Base-by-base conservation (phyloP, 108 stramenopile species). In the Discostella pseudostelligera region DNA sequence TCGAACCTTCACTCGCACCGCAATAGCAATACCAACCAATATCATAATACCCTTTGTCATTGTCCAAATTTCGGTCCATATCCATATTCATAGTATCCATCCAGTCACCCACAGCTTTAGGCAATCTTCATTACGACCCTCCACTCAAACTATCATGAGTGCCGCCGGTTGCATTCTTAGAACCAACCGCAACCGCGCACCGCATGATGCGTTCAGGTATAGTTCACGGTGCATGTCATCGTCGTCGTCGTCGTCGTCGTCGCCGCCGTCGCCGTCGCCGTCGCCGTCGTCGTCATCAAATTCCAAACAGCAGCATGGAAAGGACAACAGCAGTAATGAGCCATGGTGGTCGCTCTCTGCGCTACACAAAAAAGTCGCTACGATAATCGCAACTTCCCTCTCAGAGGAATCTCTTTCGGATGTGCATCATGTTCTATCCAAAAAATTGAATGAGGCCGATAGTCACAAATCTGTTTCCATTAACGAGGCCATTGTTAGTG, bases 271-370 rank as follows among this genome's bases (percentile, higher is more conserved):
- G 20, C 32, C 56, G 14, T 62, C 46, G 22, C 50, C 62, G 19
- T 65, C 64, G 51, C n/a, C 48, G 37, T 7, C 51, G 42, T 40
- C 36, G 8, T 37, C 47, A 14, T 20, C 39, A 13, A 4, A 32
- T 32, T 32, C 32, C 4, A 32, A 32, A 8, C 42, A 43, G 42
- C 42, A 43, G 42, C 12, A 12, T n/a, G 14, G 7, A 0, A 8
- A 39, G 11, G 37, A 58, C 36, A 19, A 53, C 20, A 43, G 2
- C 42, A 43, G 10, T 11, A 43, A 11, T n/a, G 64, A 65, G 16
- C 65, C 65, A n/a, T 67, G 65, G 65, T 67, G 65, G 65, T 45
- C 56, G 12, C 55, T 67, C 4, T 67, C 65, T 21, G 56, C 65
- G 20, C 65, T 67, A 7, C 65, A 67, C 36, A 67, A 67, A 67